These are phyloP conservation scores for Trichosporon faecale DNA, from an alignment of 1,284 basidiomycete genomes.

Conservation along the genomic window DNA sequence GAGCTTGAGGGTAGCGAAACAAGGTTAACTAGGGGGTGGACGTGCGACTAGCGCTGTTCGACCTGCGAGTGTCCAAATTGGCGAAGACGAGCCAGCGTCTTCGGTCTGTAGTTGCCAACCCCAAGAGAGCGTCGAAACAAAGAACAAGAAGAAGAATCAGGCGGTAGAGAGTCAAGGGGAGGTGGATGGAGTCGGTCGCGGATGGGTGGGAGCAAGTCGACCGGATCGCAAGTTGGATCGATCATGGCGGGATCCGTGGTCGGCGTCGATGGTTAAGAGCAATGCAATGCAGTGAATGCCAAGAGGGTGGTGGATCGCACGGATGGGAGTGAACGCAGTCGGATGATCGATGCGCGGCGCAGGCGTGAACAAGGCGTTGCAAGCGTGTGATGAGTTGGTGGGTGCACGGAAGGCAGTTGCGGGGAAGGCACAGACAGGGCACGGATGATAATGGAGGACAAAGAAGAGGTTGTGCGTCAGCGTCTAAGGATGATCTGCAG, in stretches of 20 bases:
- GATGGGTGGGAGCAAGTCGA: neutral
- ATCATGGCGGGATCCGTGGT: neutral
- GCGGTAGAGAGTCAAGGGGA: neutral
- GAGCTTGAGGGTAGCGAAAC: neutral
- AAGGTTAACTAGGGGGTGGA: neutral
- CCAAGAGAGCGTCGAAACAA: neutral
- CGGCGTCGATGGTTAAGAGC: neutral
- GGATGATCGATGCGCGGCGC: too few relatives aligned
- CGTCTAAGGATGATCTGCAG: neutral
- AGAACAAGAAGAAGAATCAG: neutral
- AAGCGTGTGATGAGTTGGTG: neutral
- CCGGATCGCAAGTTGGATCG: neutral
- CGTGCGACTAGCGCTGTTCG: slow-evolving; percentile 25
- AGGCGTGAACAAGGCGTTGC: neutral
- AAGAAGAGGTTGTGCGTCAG: neutral
- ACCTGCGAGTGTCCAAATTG: slow-evolving; percentile 19
- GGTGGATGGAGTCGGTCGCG: neutral
- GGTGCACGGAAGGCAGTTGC: neutral
- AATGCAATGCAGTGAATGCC: neutral
- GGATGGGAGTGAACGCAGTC: neutral
- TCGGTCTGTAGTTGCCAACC: slow-evolving; percentile 2
- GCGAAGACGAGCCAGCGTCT: slow-evolving; percentile 11
- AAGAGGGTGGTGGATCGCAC: neutral
- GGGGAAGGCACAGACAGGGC: neutral
- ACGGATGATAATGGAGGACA: neutral